Percentiles rank a stretch among this genome's conserved stretches.
Evolutionary conservation across 2,329 filamentous ascomycete genomes (phyloP).

Genomic region (Arthrobotrys sinensis): DNA sequence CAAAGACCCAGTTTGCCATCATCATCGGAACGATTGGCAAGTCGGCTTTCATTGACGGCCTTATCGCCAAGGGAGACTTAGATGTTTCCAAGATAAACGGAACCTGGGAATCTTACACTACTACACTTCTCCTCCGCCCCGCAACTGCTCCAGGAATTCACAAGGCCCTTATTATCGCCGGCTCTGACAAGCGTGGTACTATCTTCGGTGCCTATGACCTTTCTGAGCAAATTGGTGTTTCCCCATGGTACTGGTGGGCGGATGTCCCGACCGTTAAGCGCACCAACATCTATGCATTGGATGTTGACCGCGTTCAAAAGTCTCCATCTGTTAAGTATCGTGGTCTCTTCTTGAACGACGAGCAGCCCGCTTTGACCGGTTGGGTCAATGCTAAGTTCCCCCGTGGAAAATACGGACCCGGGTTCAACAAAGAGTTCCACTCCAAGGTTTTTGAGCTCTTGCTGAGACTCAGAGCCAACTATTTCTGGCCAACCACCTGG

Average conservation of each 20-base stretch:
- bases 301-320: slow-evolving; percentile 73
- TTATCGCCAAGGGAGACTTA: slow-evolving; percentile 73
- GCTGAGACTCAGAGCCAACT: slow-evolving; percentile 79
- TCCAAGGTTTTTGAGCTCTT: slow-evolving; percentile 79
- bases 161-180: slow-evolving; percentile 77
- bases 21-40: slow-evolving; percentile 79
- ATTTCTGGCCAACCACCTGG: slow-evolving; percentile 82
- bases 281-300: slow-evolving; percentile 73
- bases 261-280: slow-evolving; percentile 74
- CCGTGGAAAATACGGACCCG: slow-evolving; percentile 68
- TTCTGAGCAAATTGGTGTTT: slow-evolving; percentile 81
- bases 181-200: slow-evolving; percentile 77
- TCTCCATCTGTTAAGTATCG: slow-evolving; percentile 78
- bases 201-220: slow-evolving; percentile 81
- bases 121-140: slow-evolving; percentile 74
- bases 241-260: slow-evolving; percentile 79
- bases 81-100: slow-evolving; percentile 74
- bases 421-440: slow-evolving; percentile 76
- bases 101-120: slow-evolving; percentile 80
- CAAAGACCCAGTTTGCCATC: slow-evolving; percentile 71
- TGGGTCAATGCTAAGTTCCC: slow-evolving; percentile 76
- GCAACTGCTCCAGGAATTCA: slow-evolving; percentile 71
- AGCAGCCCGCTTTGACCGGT: slow-evolving; percentile 77
- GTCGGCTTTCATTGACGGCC: slow-evolving; percentile 74
- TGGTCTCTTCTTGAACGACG: slow-evolving; percentile 80